Evolutionary conservation across 345 rosid species (phyloP).

Genomic region (Arabis hirsuta): DNA sequence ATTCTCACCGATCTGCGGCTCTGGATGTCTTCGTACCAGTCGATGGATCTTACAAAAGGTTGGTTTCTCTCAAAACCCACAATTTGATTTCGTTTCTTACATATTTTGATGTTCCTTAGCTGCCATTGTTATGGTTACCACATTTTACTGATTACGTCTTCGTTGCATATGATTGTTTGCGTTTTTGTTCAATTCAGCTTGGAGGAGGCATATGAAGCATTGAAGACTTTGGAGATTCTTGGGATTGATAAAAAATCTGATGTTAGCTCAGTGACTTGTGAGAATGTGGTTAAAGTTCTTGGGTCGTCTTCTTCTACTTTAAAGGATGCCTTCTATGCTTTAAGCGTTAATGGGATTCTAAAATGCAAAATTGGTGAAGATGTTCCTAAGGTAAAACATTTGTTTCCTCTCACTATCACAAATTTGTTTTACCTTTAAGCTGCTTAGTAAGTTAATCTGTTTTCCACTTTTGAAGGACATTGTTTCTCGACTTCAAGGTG

Average conservation of each 20-base stretch:
- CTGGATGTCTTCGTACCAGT: conserved; percentile 60
- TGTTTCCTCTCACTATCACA: background rate
- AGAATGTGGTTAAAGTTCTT: conserved; percentile 52
- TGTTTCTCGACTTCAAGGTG: conserved; percentile 67
- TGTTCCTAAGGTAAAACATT: conserved; percentile 60
- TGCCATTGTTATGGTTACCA: background rate
- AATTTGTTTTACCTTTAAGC: conserved; percentile 4
- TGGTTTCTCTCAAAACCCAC: background rate
- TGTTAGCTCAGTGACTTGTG: conserved; percentile 55
- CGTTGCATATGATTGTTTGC: background rate
- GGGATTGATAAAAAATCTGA: conserved; percentile 64
- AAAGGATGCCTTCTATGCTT: conserved; percentile 72
- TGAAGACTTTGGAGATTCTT: conserved; percentile 78
- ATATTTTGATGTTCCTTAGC: background rate
- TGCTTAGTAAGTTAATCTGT: conserved; percentile 15
- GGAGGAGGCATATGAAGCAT: conserved; percentile 78
- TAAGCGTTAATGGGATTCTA: conserved; percentile 66
- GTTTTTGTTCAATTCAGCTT: conserved; percentile 48
- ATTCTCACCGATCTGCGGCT: conserved; percentile 94
- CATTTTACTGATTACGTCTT: conserved; percentile 19
- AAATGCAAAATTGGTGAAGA: conserved; percentile 59
- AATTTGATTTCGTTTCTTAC: conserved; percentile 10
- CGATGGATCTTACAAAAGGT: conserved; percentile 82
- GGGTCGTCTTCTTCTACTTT: conserved; percentile 61
- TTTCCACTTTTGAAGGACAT: conserved; percentile 51